These are phyloP conservation scores for Luffa aegyptiaca DNA, from an alignment of 306 rosid species.

Conservation along the genomic window DNA sequence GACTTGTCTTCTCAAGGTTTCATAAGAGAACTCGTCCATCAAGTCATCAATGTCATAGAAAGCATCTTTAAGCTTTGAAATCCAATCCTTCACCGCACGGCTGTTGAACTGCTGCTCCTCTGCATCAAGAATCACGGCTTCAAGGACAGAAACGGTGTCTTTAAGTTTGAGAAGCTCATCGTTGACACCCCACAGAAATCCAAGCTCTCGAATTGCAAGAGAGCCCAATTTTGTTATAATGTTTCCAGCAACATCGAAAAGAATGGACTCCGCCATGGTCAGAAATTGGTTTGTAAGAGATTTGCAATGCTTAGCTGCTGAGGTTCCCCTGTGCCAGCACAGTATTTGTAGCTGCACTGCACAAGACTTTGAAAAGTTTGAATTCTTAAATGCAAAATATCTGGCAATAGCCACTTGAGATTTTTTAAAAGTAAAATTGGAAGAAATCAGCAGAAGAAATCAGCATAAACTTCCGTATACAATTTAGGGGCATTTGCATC, in stretches of 20 bases:
- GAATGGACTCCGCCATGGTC: background rate
- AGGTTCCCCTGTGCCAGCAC: background rate
- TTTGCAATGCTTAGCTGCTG: background rate
- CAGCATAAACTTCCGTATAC: no score
- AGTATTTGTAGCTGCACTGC: background rate
- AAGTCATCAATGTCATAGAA: constrained; percentile 9
- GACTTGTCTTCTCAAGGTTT: constrained; percentile 12
- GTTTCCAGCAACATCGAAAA: background rate
- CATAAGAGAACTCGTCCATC: constrained; percentile 16
- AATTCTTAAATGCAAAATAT: no score
- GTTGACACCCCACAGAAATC: background rate
- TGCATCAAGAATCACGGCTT: constrained; percentile 16
- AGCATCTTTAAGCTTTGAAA: constrained; percentile 6
- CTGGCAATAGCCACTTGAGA: no score
- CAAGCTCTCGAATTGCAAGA: background rate
- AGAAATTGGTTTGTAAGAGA: no score
- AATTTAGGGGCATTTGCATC: no score
- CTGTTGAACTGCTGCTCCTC: constrained; percentile 13
- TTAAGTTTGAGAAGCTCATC: constrained; percentile 2
- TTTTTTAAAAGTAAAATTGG: no score
- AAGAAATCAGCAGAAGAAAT: no score
- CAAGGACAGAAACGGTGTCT: background rate
- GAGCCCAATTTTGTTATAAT: background rate
- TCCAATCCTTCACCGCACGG: constrained; percentile 10
- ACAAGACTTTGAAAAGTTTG: no score